These are phyloP conservation scores for Angomonas ambiguus DNA, from an alignment of 208 protist genomes.

Conservation along the genomic window DNA sequence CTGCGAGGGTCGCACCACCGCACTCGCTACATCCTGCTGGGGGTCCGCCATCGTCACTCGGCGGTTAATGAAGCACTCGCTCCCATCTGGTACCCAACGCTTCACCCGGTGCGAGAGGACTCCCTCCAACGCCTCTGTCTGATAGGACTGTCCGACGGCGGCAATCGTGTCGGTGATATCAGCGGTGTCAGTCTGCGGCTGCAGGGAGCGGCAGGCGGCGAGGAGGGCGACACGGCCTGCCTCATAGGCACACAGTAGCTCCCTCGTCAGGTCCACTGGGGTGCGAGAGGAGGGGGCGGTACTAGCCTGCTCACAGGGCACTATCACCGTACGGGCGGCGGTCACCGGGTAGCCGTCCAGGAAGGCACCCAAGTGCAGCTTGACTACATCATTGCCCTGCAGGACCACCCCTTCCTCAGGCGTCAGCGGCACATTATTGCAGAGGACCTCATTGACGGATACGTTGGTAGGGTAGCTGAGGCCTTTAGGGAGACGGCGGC, in stretches of 20 bases:
- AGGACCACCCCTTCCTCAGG: slow-evolving; percentile 64
- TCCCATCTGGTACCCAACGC: slow-evolving; percentile 96
- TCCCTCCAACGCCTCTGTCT: slow-evolving; percentile 92
- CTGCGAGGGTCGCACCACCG: slow-evolving; percentile 58
- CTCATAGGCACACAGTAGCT: slow-evolving; percentile 17
- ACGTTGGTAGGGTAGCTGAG: slow-evolving; percentile 97
- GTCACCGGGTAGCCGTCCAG: slow-evolving; percentile 96
- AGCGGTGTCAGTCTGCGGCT: slow-evolving; percentile 70
- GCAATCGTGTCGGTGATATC: slow-evolving; percentile 93
- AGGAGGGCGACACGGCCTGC: slow-evolving; percentile 94
- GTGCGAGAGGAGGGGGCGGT: background rate
- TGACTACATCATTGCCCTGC: slow-evolving; percentile 93
- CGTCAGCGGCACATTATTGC: slow-evolving; percentile 94
- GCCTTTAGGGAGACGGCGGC: slow-evolving; percentile 73
- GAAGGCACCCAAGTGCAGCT: slow-evolving; percentile 97
- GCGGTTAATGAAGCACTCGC: slow-evolving; percentile 93
- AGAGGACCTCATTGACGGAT: slow-evolving; percentile 96
- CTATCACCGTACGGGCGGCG: slow-evolving; percentile 92
- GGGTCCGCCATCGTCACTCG: slow-evolving; percentile 50
- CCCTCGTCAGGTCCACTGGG: background rate
- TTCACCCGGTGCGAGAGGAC: slow-evolving; percentile 97
- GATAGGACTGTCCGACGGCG: slow-evolving; percentile 87
- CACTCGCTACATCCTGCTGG: slow-evolving; percentile 92
- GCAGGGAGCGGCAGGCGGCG: slow-evolving; percentile 71
- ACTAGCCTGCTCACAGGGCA: slow-evolving; percentile 22